Base-by-base conservation (phyloP, 78 protist species). In the Reticulomyxa filosa region DNA sequence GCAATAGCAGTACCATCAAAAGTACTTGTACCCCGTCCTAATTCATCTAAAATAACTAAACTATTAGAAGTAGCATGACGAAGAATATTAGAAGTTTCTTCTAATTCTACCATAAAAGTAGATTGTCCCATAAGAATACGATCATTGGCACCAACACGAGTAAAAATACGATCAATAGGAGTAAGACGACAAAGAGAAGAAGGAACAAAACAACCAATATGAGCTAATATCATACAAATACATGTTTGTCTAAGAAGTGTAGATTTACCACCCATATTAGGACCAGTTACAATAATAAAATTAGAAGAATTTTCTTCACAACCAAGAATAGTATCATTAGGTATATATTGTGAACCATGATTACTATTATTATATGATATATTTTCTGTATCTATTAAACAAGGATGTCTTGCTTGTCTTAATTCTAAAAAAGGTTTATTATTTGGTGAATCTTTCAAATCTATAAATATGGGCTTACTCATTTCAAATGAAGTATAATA, bases 221-320 rank as follows among this genome's bases (percentile, higher is more conserved):
- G 99, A 17, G 98, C 96, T 77, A 93, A 38, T 30, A 93, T 38
- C 2, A 82, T 78, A 22, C 77, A 68, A 3, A 90, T 27, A 56
- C 91, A 77, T 26, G 79, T 67, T 67, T 83, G 70, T 6, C 96
- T 68, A 29, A 92, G 78, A 7, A 91, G 34, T 22, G 95, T 89
- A 27, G 83, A 66, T 65, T 94, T 94, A 17, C 99, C 95, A n/a
- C 88, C 88, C 90, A 83, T 83, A 65, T 84, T 89, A n/a, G 96
- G 95, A 20, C 98, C 96, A n/a, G 96, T 86, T 3, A 93, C 71
- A 0, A 92, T 73, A 59, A 87, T 23, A 30, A 42, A 25, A 26
- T 22, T 30, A 32, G 79, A 22, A 22, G 8, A 56, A 27, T 46
- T 39, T 11, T 10, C 30, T 22, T 46, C 3, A 20, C 46, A 26